These are phyloP conservation scores for Penicillium sp. DNA, from an alignment of 2,329 filamentous ascomycete genomes.

Conservation along the genomic window DNA sequence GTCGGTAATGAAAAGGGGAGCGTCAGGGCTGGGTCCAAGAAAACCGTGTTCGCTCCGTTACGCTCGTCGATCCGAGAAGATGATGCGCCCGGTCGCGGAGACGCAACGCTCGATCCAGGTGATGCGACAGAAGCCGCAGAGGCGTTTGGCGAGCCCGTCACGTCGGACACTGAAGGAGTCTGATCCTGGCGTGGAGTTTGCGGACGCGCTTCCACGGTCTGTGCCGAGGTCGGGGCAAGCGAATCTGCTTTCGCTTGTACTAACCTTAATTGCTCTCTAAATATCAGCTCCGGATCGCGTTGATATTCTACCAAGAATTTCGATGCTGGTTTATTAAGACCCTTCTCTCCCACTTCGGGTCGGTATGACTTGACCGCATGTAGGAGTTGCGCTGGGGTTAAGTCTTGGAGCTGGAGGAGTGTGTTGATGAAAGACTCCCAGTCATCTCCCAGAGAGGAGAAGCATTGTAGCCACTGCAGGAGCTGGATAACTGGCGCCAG, in stretches of 20 bases:
- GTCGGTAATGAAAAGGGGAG: conserved; percentile 94
- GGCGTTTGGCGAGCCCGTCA: conserved; percentile 28
- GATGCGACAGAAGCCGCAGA: conserved; percentile 28
- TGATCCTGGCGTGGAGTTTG: conserved; percentile 34
- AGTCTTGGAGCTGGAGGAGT: conserved; percentile 81
- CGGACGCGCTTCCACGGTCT: conserved; percentile 32
- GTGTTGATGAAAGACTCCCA: conserved; percentile 87
- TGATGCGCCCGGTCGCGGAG: conserved; percentile 30
- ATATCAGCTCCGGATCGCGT: conserved; percentile 69
- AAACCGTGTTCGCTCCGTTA: conserved; percentile 51
- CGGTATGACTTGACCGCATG: conserved; percentile 93
- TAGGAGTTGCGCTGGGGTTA: conserved; percentile 86
- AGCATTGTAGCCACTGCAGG: conserved; percentile 96
- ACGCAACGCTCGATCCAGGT: conserved; percentile 28
- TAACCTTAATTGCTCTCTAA: conserved; percentile 40
- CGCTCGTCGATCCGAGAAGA: conserved; percentile 31
- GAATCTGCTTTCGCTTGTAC: conserved; percentile 33
- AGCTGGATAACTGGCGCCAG: conserved; percentile 90
- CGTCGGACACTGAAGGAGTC: conserved; percentile 17
- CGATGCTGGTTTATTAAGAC: conserved; percentile 82
- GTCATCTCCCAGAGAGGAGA: conserved; percentile 91
- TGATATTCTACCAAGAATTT: conserved; percentile 84
- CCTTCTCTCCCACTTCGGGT: conserved; percentile 93
- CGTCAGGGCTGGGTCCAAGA: conserved; percentile 89
- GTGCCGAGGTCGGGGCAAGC: conserved; percentile 21